Conservation (phyloP, 2,329 filamentous ascomycete species). For the Paraconiothyrium sp. region DNA sequence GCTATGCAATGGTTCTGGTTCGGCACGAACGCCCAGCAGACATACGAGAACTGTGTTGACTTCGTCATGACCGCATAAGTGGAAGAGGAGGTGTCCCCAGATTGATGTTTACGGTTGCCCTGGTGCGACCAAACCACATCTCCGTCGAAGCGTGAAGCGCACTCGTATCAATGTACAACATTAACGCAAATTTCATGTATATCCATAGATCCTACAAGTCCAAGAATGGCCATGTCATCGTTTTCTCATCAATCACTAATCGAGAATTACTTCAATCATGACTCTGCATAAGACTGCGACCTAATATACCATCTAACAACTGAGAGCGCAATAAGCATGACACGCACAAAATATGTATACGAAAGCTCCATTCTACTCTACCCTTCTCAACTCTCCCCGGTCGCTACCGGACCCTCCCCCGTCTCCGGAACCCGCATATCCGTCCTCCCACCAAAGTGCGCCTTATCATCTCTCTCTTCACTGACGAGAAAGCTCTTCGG, state of each 20-base stretch:
- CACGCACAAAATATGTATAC: too few relatives aligned
- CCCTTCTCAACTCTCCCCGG: background rate
- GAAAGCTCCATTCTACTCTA: too few relatives aligned
- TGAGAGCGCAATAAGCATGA: too few relatives aligned
- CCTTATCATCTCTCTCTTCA: conserved; percentile 53
- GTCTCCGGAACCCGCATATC: conserved; percentile 31
- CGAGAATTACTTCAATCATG: background rate
- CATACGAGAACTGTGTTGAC: conserved; percentile 70
- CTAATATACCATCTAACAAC: too few relatives aligned
- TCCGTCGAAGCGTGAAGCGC: background rate
- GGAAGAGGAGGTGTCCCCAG: background rate
- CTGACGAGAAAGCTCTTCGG: conserved; percentile 61
- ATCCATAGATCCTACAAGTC: background rate
- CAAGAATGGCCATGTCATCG: background rate
- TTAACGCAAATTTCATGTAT: conserved; percentile 2
- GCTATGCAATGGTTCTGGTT: conserved; percentile 72
- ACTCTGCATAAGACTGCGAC: background rate
- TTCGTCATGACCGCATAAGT: conserved; percentile 49
- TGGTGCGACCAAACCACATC: background rate
- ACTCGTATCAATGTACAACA: background rate
- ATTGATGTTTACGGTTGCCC: background rate
- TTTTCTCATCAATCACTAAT: background rate
- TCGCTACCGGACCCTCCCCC: background rate
- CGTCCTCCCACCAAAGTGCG: conserved; percentile 36
- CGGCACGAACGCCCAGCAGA: conserved; percentile 63